Base-by-base conservation (phyloP, 2,329 filamentous ascomycete genomes). In the Colletotrichum higginsianum region DNA sequence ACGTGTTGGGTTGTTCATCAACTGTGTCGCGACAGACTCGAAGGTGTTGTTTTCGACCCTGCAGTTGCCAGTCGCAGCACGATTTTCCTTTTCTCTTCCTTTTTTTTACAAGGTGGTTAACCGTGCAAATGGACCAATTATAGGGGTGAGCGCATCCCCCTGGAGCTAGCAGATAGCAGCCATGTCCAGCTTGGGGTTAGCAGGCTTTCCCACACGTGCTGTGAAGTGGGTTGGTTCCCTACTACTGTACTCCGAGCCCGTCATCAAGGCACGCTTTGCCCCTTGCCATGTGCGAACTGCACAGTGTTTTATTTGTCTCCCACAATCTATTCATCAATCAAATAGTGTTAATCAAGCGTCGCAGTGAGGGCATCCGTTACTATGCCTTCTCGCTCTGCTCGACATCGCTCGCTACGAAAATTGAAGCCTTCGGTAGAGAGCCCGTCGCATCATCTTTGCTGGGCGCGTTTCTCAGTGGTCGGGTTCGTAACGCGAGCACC, bases 131-230 rank as follows among this genome's bases (percentile, higher is more conserved):
- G 18, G 30, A 18, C 18, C 12, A 23, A 18, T 6, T 50, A 13
- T 21, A 1, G 8, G 30, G 6, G 30, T 2, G 30, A 35, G 55
- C 55, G 18, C 42, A 21, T 61, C 44, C 57, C 55, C 42, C 44
- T 47, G 57, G 42, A 42, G 42, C 57, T 61, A 60, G 26, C 26
- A 26, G 26, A 26, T 26, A 26, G 26, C 26, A 26, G 26, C 26
- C 60, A n/a, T 40, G 23, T 61, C 21, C 60, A 30, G n/a, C 46
- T 61, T 8, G 60, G 40, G 46, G 46, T 50, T 61, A 46, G 60
- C 46, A 30, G 6, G 30, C 30, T 30, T 30, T 30, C 30, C 30
- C 30, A 30, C 30, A 30, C 30, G 30, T 30, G 8, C 8, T 9
- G 5, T 30, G 30, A 30, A 30, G 30, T 30, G 26, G 26, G 26